Evolutionary conservation across 2,329 filamentous ascomycete genomes (phyloP), one percentile per base, ranked within the genome.

Genomic region (Penicillium sp.): DNA sequence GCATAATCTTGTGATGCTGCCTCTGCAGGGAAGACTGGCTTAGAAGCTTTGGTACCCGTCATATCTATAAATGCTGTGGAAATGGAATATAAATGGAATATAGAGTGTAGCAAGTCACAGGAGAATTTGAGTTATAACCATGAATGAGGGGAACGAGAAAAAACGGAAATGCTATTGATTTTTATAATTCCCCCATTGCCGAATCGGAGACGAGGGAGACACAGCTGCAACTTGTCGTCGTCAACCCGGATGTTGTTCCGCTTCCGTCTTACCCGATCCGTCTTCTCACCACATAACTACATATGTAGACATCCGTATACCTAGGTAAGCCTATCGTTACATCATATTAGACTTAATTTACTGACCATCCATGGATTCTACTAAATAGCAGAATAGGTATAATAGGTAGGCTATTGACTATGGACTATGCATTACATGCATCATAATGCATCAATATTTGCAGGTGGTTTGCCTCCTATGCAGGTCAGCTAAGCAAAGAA

Each of bases 1-100:
- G 74, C 73, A 55, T 73, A 71, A 34, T 65, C 67, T 38, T 56
- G 58, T 9, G 62, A 59, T 8, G 55, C 57, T 29, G 67, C 66
- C 51, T 68, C 56, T 9, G 53, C 56, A 41, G 64, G 62, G 48
- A 67, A 69, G 13, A 48, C 51, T 13, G 61, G 61, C 49, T 65
- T 68, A 33, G 57, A 44, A 13, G 46, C 22, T 51, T 51, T 49
- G 15, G 34, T 38, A 32, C n/a, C 33, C 19, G 46, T 51, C 52
- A 55, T 59, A 4, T 42, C 33, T 6, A 45, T 17, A 29, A 19
- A 19, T 34, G 28, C n/a, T 38, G 6, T 35, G 4, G 4, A 22
- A 29, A 24, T 39, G 6, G 10, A 22, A 21, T 45, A 39, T 32
- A 13, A 22, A 24, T 39, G 6, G 10, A 22, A 21, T 45, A 31